Base-by-base conservation (phyloP, 2,329 filamentous ascomycete species). In the Fusarium austroafricanum region DNA sequence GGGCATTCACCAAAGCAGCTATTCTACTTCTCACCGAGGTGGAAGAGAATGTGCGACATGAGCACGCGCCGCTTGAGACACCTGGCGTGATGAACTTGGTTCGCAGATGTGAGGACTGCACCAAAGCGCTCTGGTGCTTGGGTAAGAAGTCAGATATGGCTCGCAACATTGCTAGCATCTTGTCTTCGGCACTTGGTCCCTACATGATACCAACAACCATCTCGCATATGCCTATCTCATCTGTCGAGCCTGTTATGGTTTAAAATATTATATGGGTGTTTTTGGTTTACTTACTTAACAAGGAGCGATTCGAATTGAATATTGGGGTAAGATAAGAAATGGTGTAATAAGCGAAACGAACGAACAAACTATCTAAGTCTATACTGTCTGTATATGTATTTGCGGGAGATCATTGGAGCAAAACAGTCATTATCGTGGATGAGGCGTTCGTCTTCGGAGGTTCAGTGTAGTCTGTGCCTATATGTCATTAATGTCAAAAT, bases 61-160 rank as follows among this genome's bases (percentile, higher is more conserved):
- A 79, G 11, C 64, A 52, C 5, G 47, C 51, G 23, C 59, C 70
- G 5, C 47, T 74, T 3, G 73, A 73, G 50, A 70, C 49, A 54
- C 72, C 38, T 40, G 63, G 47, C 50, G 65, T 73, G 28, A 33
- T 68, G 43, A 29, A 74, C 77, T 10, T 76, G 71, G 40, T 81
- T 38, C 71, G 69, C 20, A 78, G 80, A 21, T 83, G 81, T 54
- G 80, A 84, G 51, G 78, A 81, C 47, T 87, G 84, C 67, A 81
- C 87, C 18, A 80, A 80, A 69, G 85, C 84, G 4, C 76, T 88
- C 26, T 85, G 84, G 79, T 83, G 83, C 53, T 75, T 88, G 18
- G 85, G 85, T 3, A 82, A 82, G 58, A 88, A 87, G 70, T 87
- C 84, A 5, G 85, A 87, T 65, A 86, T 77, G 75, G 73, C 75